phyloP scores from a whole-genome alignment of 495 filamentous ascomycete species.

The Lepraria neglecta region DNA sequence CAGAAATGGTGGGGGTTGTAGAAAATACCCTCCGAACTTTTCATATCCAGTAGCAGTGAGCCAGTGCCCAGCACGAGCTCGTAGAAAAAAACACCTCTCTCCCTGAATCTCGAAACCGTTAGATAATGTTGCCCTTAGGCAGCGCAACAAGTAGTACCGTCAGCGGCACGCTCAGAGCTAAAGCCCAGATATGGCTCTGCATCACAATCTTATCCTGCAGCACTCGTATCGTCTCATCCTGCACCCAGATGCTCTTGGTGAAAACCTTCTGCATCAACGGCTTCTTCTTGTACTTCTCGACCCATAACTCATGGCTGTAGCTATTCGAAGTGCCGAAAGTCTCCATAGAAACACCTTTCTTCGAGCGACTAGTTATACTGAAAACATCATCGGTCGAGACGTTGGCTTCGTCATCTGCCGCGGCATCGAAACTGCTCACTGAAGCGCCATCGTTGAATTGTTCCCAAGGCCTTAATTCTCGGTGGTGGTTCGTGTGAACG shows the following conservation, averaged over 20 bases:
- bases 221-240: constrained; percentile 27
- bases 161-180: constrained; percentile 26
- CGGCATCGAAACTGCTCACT: constrained; percentile 12
- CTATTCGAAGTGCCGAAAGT: constrained; percentile 52
- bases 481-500: constrained; percentile 65
- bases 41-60: neutral
- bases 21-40: neutral
- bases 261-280: constrained; percentile 62
- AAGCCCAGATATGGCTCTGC: constrained; percentile 28
- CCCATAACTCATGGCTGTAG: constrained; percentile 69
- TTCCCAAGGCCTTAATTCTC: constrained; percentile 71
- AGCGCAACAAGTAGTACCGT: constrained; percentile 28
- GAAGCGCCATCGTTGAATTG: constrained; percentile 26
- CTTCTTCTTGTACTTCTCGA: constrained; percentile 55
- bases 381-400: constrained; percentile 22
- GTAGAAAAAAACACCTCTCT: neutral
- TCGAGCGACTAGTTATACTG: constrained; percentile 17
- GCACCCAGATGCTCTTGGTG: constrained; percentile 62
- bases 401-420: constrained; percentile 22
- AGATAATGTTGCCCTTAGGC: constrained; percentile 24
- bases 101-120: constrained; percentile 3
- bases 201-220: constrained; percentile 31
- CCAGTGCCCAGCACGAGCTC: constrained; percentile 16
- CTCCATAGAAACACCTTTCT: constrained; percentile 35
- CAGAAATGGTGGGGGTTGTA: neutral